A percentile compares a stretch with the other conserved stretches of the same genome.
phyloP scores from a whole-genome alignment of 495 filamentous ascomycete genomes.

The Podospora comata region DNA sequence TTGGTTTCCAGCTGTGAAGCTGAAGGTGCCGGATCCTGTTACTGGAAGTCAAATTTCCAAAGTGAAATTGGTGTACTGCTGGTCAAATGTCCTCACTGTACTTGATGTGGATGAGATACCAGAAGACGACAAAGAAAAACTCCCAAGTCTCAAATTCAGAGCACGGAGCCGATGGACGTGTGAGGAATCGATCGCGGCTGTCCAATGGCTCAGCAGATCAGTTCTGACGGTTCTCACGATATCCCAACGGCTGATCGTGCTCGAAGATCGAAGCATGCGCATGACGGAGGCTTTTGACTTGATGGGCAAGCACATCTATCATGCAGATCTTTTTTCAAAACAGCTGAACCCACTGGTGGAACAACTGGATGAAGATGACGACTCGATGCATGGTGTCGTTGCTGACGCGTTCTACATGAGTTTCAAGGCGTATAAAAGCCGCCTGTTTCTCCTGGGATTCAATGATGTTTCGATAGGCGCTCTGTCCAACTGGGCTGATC shows the following conservation, averaged over 20 bases:
- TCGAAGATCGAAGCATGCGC: conserved; percentile 84
- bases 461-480: conserved; percentile 85
- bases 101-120: conserved; percentile 77
- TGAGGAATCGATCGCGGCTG: conserved; percentile 91
- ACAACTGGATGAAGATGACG: conserved; percentile 80
- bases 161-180: conserved; percentile 87
- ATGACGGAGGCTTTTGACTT: conserved; percentile 94
- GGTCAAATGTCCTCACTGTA: conserved; percentile 93
- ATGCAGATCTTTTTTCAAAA: conserved; percentile 77
- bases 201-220: conserved; percentile 95
- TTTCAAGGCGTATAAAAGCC: conserved; percentile 90
- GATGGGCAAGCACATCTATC: conserved; percentile 86
- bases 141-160: conserved; percentile 72
- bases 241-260: conserved; percentile 84
- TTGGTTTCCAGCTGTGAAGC: conserved; percentile 94
- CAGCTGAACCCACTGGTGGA: conserved; percentile 84
- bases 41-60: conserved; percentile 58
- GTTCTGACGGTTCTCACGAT: conserved; percentile 89
- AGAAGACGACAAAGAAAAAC: conserved; percentile 64
- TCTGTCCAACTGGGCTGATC: conserved; percentile 97
- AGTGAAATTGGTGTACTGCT: conserved; percentile 94
- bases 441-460: conserved; percentile 85
- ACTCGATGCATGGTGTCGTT: conserved; percentile 89
- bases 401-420: conserved; percentile 98
- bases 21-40: conserved; percentile 67